Conservation (phyloP, 2,329 filamentous ascomycete species). For the Westerdykella sp. region DNA sequence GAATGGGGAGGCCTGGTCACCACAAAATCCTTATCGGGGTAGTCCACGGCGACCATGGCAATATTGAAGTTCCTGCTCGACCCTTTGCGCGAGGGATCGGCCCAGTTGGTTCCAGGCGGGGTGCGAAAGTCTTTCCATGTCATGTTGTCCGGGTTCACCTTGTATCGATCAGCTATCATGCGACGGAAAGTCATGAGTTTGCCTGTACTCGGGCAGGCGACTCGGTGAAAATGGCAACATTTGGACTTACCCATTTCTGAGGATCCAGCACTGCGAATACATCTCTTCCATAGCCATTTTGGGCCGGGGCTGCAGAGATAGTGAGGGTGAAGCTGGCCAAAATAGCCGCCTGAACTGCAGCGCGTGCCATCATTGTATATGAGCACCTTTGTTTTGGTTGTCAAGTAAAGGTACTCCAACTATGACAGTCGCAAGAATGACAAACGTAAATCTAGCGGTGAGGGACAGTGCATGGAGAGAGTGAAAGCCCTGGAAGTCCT, state of each 20-base stretch:
- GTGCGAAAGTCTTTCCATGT: conserved; percentile 46
- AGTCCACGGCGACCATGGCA: conserved; percentile 50
- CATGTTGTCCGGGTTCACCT: conserved; percentile 49
- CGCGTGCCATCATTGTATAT: too few species aligned
- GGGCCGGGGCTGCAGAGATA: conserved; percentile 13
- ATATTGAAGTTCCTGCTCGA: conserved; percentile 51
- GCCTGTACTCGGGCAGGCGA: background rate
- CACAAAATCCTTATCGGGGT: conserved; percentile 46
- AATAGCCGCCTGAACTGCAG: background rate
- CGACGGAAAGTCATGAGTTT: background rate
- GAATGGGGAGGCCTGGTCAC: conserved; percentile 43
- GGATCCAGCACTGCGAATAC: conserved; percentile 48
- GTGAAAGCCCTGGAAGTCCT: background rate
- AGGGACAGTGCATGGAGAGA: background rate
- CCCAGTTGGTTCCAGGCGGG: conserved; percentile 47
- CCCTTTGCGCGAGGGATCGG: conserved; percentile 41
- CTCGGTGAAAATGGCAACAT: background rate
- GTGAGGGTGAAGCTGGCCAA: conserved; percentile 13
- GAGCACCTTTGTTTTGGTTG: too few species aligned
- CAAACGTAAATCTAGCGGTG: background rate
- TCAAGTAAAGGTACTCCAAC: too few species aligned
- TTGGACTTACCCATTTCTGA: conserved; percentile 41
- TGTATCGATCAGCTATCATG: background rate
- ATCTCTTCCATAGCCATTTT: conserved; percentile 17
- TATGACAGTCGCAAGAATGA: too few species aligned